phyloP scores from a whole-genome alignment of 148 eudicot genomes.

The Fagopyrum esculentum region DNA sequence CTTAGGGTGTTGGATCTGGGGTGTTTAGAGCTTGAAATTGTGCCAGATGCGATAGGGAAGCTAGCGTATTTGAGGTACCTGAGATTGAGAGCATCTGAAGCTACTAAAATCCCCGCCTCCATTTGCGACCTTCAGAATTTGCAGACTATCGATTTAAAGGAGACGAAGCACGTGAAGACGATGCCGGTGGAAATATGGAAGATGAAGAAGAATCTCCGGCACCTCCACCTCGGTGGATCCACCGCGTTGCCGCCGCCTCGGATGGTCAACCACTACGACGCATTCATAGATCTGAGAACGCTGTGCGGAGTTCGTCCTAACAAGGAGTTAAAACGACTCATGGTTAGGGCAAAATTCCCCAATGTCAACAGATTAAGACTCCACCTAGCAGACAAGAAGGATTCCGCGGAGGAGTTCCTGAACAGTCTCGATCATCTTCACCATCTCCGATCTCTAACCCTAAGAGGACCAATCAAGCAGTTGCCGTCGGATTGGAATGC shows the following conservation, averaged over 20 bases:
- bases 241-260: conserved; percentile 16
- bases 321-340: conserved; percentile 22
- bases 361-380: conserved; percentile 20
- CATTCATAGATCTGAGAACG: conserved; percentile 20
- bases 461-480: conserved; percentile 8
- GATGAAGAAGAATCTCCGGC: conserved; percentile 21
- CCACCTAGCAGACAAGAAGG: conserved; percentile 1
- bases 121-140: conserved; percentile 18
- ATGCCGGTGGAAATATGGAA: conserved; percentile 25
- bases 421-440: conserved; percentile 27
- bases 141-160: conserved; percentile 31
- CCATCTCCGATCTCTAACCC: conserved; percentile 28
- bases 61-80: conserved; percentile 17
- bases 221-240: conserved; percentile 18
- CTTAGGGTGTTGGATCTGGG: conserved; percentile 22
- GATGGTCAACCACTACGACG: conserved; percentile 14
- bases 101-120: conserved; percentile 14
- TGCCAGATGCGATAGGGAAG: conserved; percentile 20
- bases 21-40: conserved; percentile 4
- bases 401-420: neutral
- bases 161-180: conserved; percentile 10
- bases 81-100: conserved; percentile 16
- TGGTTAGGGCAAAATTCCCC: conserved; percentile 34
- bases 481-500: conserved; percentile 24
- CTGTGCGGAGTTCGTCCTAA: conserved; percentile 26